Evolutionary conservation across 2,329 filamentous ascomycete genomes (phyloP).

Genomic region (Alternaria gansuensis): DNA sequence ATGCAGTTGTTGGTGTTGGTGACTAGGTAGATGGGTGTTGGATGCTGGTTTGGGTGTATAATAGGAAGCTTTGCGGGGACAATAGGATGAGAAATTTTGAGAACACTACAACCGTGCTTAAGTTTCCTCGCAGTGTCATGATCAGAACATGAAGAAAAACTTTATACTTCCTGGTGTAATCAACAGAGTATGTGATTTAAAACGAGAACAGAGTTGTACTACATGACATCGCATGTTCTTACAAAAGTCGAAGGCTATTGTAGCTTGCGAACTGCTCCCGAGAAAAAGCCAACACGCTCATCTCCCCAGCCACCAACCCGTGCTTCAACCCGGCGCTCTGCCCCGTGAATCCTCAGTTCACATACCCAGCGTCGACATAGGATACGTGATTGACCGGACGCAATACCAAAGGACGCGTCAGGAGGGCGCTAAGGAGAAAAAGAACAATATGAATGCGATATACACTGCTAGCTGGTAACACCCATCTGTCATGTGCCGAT

Average conservation of each 20-base stretch:
- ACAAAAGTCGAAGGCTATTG: background rate
- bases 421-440: background rate
- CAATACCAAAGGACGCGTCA: constrained; percentile 1
- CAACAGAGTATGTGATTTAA: background rate
- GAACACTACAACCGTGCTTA: background rate
- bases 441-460: constrained; percentile 9
- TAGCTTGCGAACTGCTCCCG: background rate
- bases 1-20: background rate
- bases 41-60: background rate
- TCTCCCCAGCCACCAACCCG: background rate
- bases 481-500: background rate
- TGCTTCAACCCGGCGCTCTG: background rate
- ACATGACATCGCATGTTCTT: background rate
- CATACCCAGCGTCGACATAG: background rate
- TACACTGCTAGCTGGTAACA: background rate
- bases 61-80: background rate
- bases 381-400: background rate
- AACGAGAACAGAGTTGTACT: background rate
- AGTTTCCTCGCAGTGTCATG: background rate
- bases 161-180: background rate
- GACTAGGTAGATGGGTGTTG: background rate
- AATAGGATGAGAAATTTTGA: background rate
- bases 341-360: background rate
- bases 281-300: background rate
- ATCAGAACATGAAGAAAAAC: background rate